These are phyloP conservation scores for Fusarium sp. DNA, from an alignment of 2,329 filamentous ascomycete genomes.

Conservation along the genomic window DNA sequence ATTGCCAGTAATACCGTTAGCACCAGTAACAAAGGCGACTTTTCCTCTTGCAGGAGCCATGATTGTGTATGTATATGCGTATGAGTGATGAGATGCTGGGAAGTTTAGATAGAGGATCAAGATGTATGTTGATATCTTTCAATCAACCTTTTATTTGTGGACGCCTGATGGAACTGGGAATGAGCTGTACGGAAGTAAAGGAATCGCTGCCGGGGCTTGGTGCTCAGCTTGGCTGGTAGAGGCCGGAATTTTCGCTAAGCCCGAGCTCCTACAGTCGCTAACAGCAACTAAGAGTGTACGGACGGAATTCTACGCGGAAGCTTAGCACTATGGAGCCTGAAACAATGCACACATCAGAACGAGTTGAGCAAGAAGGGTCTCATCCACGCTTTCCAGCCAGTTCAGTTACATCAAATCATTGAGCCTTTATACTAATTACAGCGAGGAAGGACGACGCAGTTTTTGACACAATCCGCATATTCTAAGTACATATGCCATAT, in stretches of 20 bases:
- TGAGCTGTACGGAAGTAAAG: not conserved
- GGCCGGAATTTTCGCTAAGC: not conserved
- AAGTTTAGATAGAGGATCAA: not conserved
- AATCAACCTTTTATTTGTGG: not conserved
- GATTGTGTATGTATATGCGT: not conserved
- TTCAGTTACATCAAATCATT: not conserved
- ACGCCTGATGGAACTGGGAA: not conserved
- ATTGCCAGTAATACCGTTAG: slow-evolving; percentile 37
- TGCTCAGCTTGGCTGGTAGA: not conserved
- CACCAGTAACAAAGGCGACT: slow-evolving; percentile 33
- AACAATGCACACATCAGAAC: not conserved
- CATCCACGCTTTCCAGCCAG: not conserved
- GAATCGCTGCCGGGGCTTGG: not conserved
- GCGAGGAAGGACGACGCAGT: too few relatives aligned
- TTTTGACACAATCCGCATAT: too few relatives aligned
- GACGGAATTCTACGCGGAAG: not conserved
- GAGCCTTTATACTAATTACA: too few relatives aligned
- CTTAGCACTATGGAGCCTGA: too few relatives aligned
- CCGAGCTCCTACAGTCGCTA: not conserved
- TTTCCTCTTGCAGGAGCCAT: slow-evolving; percentile 20
- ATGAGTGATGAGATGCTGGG: not conserved
- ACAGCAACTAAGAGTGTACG: not conserved
- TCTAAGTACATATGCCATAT: too few relatives aligned
- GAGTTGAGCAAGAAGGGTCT: too few relatives aligned
- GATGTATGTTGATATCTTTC: not conserved